Base-by-base conservation (phyloP, 345 rosid species). In the Eucalyptus regnans region DNA sequence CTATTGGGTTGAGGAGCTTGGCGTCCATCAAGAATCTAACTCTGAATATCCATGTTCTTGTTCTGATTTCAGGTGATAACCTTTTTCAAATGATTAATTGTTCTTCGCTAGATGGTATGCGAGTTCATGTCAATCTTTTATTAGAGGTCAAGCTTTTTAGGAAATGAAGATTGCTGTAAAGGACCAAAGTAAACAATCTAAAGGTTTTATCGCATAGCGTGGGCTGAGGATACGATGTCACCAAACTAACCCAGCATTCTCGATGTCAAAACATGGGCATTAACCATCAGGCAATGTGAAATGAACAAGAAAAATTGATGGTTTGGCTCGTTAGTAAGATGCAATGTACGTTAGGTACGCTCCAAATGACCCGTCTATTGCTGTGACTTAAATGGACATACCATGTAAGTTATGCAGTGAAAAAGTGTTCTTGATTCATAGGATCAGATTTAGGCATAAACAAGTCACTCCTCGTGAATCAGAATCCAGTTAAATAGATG, bases 21-120 rank as follows among this genome's bases (percentile, higher is more conserved):
- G 94, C 94, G 1, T 92, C 99, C 25, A 7, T 96, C 3, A 90
- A 90, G 54, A 92, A 91, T 86, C 89, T 89, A 9, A 92, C 94
- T 90, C 90, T 95, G 20, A 98, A 97, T 88, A 90, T 92, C 91
- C 92, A 93, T 92, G 88, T 94, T 60, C 97, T 96, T 86, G 88
- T 94, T 87, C 91, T 96, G 6, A 91, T 96, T 50, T 95, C 99
- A 89, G 98, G 99, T 97, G 90, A 89, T 29, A n/a, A 49, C 27
- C 71, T 15, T 85, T 41, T 58, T 43, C 76, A 44, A 46, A 62
- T 62, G 4, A 18, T 33, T 60, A 87, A 15, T 56, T 9, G 33
- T 68, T 33, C 14, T 68, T 17, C 6, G 7, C 80, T 9, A 16
- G 80, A 68, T 68, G 80, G 44, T 20, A 68, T 68, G 80, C 12